A percentile compares a stretch with the other conserved stretches of the same genome.
phyloP scores from a whole-genome alignment of 352 stramenopile species.

The Phytophthora macrochlamydospora region DNA sequence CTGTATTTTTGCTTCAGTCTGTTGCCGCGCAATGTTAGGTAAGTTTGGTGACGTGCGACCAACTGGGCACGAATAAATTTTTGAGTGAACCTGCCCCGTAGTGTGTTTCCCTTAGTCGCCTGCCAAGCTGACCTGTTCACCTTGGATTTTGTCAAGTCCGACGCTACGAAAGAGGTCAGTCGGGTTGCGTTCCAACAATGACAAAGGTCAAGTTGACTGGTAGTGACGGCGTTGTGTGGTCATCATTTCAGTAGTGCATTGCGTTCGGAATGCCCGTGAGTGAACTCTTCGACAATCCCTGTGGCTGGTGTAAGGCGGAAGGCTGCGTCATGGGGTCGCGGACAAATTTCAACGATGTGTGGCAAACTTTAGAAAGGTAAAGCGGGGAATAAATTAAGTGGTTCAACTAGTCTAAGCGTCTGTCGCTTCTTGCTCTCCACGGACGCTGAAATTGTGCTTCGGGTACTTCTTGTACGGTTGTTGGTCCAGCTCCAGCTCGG shows the following conservation, averaged over 20 bases:
- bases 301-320: not conserved
- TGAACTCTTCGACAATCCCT: not conserved
- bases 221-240: slow-evolving; percentile 2
- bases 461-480: slow-evolving; percentile 19
- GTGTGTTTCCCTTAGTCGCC: not conserved
- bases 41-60: too few relatives aligned
- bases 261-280: not conserved
- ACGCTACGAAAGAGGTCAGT: slow-evolving; percentile 18
- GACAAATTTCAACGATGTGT: not conserved
- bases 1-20: not conserved
- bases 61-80: slow-evolving; percentile 2
- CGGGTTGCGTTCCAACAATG: not conserved
- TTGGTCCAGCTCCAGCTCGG: slow-evolving; percentile 14
- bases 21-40: too few relatives aligned
- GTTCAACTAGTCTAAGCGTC: slow-evolving; percentile 25
- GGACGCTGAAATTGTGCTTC: slow-evolving; percentile 14
- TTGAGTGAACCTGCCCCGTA: not conserved
- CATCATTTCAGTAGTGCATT: slow-evolving; percentile 14
- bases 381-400: slow-evolving; percentile 38
- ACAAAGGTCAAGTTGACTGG: slow-evolving; percentile 6
- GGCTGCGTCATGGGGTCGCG: too few relatives aligned
- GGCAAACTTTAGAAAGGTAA: slow-evolving; percentile 23
- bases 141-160: slow-evolving; percentile 8
- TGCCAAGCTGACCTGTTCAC: not conserved
- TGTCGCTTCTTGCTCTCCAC: slow-evolving; percentile 22